A percentile compares a stretch with the other conserved stretches of the same genome.
Conservation (phyloP, 2,329 filamentous ascomycete species). For the Fusarium haematococcum region DNA sequence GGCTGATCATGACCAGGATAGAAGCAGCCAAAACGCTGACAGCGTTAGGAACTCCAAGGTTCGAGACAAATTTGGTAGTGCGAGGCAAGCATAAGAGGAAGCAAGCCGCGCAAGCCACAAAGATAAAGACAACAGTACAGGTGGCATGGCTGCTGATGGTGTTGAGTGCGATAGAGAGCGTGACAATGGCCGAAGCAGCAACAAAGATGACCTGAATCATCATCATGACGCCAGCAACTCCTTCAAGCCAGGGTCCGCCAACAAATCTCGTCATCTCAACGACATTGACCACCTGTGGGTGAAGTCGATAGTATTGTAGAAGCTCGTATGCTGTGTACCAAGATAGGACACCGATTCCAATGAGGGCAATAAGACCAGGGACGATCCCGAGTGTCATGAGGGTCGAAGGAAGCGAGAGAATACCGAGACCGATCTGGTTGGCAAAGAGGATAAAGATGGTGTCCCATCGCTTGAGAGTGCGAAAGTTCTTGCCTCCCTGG, state of each 20-base stretch:
- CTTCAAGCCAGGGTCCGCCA: slow-evolving; percentile 41
- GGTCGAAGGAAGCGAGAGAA: slow-evolving; percentile 76
- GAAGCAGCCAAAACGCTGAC: slow-evolving; percentile 29
- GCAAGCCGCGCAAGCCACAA: slow-evolving; percentile 19
- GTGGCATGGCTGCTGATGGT: slow-evolving; percentile 27
- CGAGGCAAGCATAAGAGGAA: slow-evolving; percentile 25
- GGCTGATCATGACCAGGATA: slow-evolving; percentile 34
- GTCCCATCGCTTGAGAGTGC: slow-evolving; percentile 40
- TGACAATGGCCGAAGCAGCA: slow-evolving; percentile 33
- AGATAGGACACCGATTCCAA: slow-evolving; percentile 72
- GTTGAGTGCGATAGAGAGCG: slow-evolving; percentile 33
- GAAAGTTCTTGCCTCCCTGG: slow-evolving; percentile 40
- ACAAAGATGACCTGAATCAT: slow-evolving; percentile 37
- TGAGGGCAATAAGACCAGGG: slow-evolving; percentile 74
- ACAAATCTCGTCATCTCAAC: slow-evolving; percentile 73
- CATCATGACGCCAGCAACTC: slow-evolving; percentile 30
- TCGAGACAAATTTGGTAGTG: slow-evolving; percentile 31
- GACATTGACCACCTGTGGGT: slow-evolving; percentile 75
- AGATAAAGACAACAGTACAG: slow-evolving; percentile 32
- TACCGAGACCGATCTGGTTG: slow-evolving; percentile 45
- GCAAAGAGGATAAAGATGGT: slow-evolving; percentile 41
- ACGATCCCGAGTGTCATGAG: slow-evolving; percentile 75
- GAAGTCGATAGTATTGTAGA: slow-evolving; percentile 74
- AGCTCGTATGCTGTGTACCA: slow-evolving; percentile 62
- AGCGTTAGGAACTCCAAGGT: slow-evolving; percentile 28